These are phyloP conservation scores for Phytophthora megakarya DNA, from an alignment of 352 stramenopile species.

Conservation along the genomic window DNA sequence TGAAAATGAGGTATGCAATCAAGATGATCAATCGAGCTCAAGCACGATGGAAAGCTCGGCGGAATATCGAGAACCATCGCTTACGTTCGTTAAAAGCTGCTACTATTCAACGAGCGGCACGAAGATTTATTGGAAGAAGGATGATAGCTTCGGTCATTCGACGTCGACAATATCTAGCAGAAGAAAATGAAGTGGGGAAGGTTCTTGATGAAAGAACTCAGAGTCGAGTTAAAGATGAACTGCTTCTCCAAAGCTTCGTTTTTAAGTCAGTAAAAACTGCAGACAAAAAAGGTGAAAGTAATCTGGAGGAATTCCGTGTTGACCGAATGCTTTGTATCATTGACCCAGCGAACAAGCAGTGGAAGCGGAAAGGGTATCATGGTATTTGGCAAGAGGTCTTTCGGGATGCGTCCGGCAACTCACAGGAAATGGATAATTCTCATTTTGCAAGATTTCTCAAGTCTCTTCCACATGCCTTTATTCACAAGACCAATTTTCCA, in stretches of 20 bases:
- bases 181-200: constrained; percentile 60
- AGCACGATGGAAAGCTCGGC: constrained; percentile 43
- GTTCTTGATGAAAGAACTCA: constrained; percentile 52
- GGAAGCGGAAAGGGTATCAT: constrained; percentile 64
- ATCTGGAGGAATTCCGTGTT: constrained; percentile 31
- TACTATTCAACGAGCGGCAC: constrained; percentile 48
- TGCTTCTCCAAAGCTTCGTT: constrained; percentile 71
- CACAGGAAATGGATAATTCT: constrained; percentile 68
- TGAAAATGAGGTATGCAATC: constrained; percentile 47
- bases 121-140: constrained; percentile 42
- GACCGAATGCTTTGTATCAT: constrained; percentile 47
- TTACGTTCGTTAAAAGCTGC: constrained; percentile 29
- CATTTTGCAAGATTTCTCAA: constrained; percentile 72
- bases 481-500: constrained; percentile 63
- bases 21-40: constrained; percentile 60
- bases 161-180: constrained; percentile 54
- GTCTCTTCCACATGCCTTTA: constrained; percentile 55
- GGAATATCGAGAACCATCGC: constrained; percentile 32
- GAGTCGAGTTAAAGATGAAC: constrained; percentile 52
- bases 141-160: constrained; percentile 47
- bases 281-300: constrained; percentile 15
- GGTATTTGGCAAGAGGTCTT: constrained; percentile 76
- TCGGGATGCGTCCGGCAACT: constrained; percentile 48
- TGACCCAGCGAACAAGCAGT: constrained; percentile 37
- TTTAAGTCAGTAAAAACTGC: constrained; percentile 36